phyloP scores from a whole-genome alignment of 805 yeast genomes.

The Saturnispora dispora region DNA sequence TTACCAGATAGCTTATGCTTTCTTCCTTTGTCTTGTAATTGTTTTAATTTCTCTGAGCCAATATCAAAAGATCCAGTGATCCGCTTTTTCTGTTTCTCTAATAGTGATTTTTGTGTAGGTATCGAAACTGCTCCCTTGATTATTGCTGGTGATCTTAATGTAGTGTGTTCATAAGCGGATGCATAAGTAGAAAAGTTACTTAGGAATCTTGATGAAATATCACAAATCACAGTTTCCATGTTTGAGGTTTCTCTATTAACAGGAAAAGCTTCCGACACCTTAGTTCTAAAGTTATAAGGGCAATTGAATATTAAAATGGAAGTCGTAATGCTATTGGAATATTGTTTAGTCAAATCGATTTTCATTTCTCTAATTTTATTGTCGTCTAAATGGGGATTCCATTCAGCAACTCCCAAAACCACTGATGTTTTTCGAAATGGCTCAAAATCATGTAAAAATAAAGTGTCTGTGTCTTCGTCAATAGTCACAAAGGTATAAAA shows the following conservation, averaged over 20 bases:
- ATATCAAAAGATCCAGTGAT: slow-evolving; percentile 25
- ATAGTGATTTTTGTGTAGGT: slow-evolving; percentile 7
- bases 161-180: slow-evolving; percentile 65
- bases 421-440: slow-evolving; percentile 75
- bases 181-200: slow-evolving; percentile 58
- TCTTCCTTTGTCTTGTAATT: slow-evolving; percentile 53
- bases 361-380: slow-evolving; percentile 25
- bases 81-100: slow-evolving; percentile 21
- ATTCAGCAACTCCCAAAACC: slow-evolving; percentile 38
- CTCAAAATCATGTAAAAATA: slow-evolving; percentile 78
- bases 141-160: slow-evolving; percentile 74
- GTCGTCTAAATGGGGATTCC: slow-evolving; percentile 20
- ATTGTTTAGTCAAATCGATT: slow-evolving; percentile 33
- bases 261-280: slow-evolving; percentile 10
- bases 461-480: slow-evolving; percentile 35
- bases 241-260: slow-evolving; percentile 19
- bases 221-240: slow-evolving; percentile 63
- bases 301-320: slow-evolving; percentile 46
- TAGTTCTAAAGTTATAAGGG: slow-evolving; percentile 20
- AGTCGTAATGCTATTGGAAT: slow-evolving; percentile 48
- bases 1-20: slow-evolving; percentile 68
- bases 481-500: slow-evolving; percentile 49
- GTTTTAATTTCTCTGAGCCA: slow-evolving; percentile 28
- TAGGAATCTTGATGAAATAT: slow-evolving; percentile 56
- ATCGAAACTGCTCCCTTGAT: slow-evolving; percentile 10